Evolutionary conservation across 106 monocot genomes (phyloP), one percentile per base, ranked within the genome.

Genomic region (Platanthera guangdongensis): DNA sequence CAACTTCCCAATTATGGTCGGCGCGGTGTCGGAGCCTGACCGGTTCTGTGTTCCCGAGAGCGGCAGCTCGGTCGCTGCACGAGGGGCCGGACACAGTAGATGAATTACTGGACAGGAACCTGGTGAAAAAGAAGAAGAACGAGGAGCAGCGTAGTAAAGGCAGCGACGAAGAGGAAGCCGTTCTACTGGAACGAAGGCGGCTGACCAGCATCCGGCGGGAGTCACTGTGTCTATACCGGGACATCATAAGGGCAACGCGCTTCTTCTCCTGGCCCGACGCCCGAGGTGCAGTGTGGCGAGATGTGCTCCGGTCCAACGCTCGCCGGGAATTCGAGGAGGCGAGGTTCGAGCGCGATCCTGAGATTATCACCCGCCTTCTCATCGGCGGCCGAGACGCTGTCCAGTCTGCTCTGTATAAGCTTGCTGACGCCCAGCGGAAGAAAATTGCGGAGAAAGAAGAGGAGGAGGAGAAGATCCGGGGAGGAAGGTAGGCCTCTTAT

Each of bases 61-160:
- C 6, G 19, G 50, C 21, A 19, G 72, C 16, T 9, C 78, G 83
- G 19, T 81, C 68, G 59, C 80, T 99, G 15, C 94, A 99, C 86
- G 94, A 99, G 52, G 94, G 99, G 15, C 94, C 99, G 68, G 94
- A 99, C 84, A 92, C 99, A 9, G 74, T 99, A 22, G 99, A 99
- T 39, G 99, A 99, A 80, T 88, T 99, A 69, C 85, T 99, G 51
- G 94, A 94, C 10, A 81, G 94, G 39, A 92, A 94, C 78, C 78
- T 99, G 71, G 90, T 78, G 72, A 78, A 84, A 25, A 69, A 45
- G 39, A 71, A 57, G 10, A 12, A 49, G n/a, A 30, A 46, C 22
- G 76, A 68, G 39, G 39, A 83, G 46, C 62, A 46, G 49, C 59
- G 55, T 4, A 6, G 25, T 10, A 32, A 47, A 32, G 80, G 68